Percentiles rank a stretch among this genome's conserved stretches.
Conservation (phyloP, 306 rosid species). For the Pyrus betulifolia region DNA sequence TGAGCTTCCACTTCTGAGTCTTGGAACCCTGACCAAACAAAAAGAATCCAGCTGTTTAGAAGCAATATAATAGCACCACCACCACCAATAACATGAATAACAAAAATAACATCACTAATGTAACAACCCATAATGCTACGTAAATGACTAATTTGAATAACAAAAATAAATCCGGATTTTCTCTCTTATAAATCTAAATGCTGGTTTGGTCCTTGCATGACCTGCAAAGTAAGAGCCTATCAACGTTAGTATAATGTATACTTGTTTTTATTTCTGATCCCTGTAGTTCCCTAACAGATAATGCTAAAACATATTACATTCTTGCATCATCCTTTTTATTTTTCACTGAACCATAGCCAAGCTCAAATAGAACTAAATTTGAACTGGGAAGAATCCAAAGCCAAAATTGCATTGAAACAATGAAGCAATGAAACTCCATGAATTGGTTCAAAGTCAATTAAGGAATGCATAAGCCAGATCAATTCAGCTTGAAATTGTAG, state of each 20-base stretch:
- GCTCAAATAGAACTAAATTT: background rate
- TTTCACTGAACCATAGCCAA: background rate
- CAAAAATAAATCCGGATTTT: background rate
- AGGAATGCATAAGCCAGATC: background rate
- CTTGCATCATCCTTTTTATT: background rate
- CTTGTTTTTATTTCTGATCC: background rate
- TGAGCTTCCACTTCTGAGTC: slow-evolving; percentile 93
- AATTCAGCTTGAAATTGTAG: background rate
- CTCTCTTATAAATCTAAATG: background rate
- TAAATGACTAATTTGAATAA: background rate
- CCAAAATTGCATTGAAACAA: background rate
- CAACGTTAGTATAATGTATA: background rate
- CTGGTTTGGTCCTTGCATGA: background rate
- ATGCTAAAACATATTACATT: background rate
- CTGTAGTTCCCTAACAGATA: background rate
- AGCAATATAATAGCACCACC: background rate
- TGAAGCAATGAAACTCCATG: background rate
- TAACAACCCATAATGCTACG: background rate
- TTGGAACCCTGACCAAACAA: slow-evolving; percentile 69
- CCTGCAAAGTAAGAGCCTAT: background rate
- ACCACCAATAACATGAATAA: background rate
- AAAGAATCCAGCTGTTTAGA: slow-evolving; percentile 13
- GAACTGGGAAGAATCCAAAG: background rate
- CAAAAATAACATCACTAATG: background rate
- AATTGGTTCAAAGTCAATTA: background rate